Evolutionary conservation across 2,329 filamentous ascomycete genomes (phyloP).

Genomic region (Keithomyces neogunnii): DNA sequence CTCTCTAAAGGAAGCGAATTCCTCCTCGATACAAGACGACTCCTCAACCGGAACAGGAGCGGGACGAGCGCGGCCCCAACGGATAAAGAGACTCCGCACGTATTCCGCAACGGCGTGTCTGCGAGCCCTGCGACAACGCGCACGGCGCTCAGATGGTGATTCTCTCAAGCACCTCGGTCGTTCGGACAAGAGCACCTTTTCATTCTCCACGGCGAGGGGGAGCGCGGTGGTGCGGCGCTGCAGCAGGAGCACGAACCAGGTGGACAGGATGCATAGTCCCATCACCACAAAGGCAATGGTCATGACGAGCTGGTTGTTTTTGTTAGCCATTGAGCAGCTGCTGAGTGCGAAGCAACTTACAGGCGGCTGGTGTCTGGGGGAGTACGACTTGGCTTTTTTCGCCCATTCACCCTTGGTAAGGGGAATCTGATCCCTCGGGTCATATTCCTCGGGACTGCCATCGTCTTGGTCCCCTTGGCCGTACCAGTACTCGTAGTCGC

Average conservation of each 20-base stretch:
- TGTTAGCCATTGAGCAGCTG: not conserved
- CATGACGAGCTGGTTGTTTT: conserved; percentile 9
- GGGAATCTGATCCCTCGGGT: too few species aligned
- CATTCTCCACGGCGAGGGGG: not conserved
- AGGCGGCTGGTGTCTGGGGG: conserved; percentile 1
- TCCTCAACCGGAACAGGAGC: conserved; percentile 2
- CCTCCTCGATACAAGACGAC: conserved; percentile 32
- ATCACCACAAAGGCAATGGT: conserved; percentile 16
- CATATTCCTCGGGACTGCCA: too few species aligned
- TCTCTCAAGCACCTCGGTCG: conserved; percentile 11
- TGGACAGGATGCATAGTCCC: conserved; percentile 16
- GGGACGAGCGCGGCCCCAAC: conserved; percentile 8
- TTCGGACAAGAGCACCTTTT: conserved; percentile 8
- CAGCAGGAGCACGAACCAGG: conserved; percentile 15
- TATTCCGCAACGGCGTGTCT: conserved; percentile 14
- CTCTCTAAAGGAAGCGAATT: conserved; percentile 38
- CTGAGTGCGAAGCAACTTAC: not conserved
- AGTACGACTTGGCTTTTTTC: not conserved
- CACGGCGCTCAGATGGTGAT: conserved; percentile 16
- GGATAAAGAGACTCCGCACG: conserved; percentile 17
- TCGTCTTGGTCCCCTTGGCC: not conserved
- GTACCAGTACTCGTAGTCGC: not conserved
- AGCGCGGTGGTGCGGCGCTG: conserved; percentile 11
- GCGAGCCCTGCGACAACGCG: conserved; percentile 14
- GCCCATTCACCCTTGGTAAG: not conserved